Evolutionary conservation across 2,329 filamentous ascomycete genomes (phyloP).

Genomic region (Clonostachys solani): DNA sequence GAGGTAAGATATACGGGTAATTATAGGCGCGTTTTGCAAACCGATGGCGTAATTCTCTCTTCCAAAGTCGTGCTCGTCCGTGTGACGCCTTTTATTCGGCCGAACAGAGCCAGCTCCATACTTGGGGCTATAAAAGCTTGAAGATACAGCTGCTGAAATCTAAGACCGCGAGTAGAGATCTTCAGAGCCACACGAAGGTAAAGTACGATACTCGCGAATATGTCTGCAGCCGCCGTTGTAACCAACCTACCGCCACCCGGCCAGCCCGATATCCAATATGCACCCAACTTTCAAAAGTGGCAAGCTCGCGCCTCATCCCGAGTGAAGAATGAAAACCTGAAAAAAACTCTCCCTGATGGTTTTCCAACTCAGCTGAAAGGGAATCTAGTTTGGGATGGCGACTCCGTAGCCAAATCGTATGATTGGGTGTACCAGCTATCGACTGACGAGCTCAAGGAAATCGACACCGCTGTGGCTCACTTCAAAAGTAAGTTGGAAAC

Average conservation of each 20-base stretch:
- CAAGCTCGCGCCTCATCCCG: slow-evolving; percentile 40
- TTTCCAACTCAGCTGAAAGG: slow-evolving; percentile 45
- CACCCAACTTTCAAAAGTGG: slow-evolving; percentile 49
- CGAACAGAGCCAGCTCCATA: too few relatives aligned
- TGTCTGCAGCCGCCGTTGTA: too few relatives aligned
- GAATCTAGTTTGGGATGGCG: slow-evolving; percentile 53
- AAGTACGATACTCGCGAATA: too few relatives aligned
- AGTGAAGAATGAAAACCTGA: slow-evolving; percentile 30
- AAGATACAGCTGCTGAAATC: too few relatives aligned
- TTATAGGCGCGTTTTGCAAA: too few relatives aligned
- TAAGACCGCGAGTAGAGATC: too few relatives aligned
- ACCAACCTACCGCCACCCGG: slow-evolving; percentile 21
- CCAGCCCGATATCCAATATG: slow-evolving; percentile 56
- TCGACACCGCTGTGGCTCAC: slow-evolving; percentile 32
- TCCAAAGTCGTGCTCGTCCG: too few relatives aligned
- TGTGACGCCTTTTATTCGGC: too few relatives aligned
- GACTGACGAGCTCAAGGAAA: slow-evolving; percentile 40
- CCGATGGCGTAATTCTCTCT: too few relatives aligned
- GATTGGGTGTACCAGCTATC: slow-evolving; percentile 50
- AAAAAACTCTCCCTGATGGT: slow-evolving; percentile 36
- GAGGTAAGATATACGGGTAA: too few relatives aligned
- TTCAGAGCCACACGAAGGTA: too few relatives aligned
- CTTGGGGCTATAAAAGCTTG: too few relatives aligned
- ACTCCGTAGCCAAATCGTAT: slow-evolving; percentile 37
- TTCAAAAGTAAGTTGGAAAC: slow-evolving; percentile 28